A percentile compares a stretch with the other conserved stretches of the same genome.
phyloP scores from a whole-genome alignment of 176 grass and related monocot genomes.

The Alloteropsis semialata region DNA sequence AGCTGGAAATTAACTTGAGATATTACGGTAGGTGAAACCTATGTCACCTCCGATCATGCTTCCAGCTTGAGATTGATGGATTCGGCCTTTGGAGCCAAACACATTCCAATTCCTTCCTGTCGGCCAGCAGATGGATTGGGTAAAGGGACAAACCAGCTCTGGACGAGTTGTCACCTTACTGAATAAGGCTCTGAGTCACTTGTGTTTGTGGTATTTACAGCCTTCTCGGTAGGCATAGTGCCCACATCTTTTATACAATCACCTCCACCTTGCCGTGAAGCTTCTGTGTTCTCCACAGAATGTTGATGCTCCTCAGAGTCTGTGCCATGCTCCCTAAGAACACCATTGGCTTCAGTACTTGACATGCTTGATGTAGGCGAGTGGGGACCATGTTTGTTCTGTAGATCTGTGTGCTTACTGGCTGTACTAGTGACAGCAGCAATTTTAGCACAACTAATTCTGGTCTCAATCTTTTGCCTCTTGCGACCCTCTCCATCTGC shows the following conservation, averaged over 20 bases:
- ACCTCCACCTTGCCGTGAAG: conserved; percentile 32
- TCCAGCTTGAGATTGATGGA: conserved; percentile 18
- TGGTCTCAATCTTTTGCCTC: conserved; percentile 66
- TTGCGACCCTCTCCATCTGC: conserved; percentile 40
- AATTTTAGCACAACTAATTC: conserved; percentile 56
- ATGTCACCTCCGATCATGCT: conserved; percentile 36
- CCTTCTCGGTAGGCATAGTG: conserved; percentile 53
- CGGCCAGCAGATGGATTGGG: background rate
- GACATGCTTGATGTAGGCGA: conserved; percentile 23
- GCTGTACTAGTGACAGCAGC: conserved; percentile 19
- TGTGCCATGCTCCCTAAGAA: conserved; percentile 31
- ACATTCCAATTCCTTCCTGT: conserved; percentile 8
- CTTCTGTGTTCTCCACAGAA: conserved; percentile 38
- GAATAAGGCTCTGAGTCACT: conserved; percentile 73
- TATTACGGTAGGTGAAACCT: conserved; percentile 45
- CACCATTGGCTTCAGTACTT: conserved; percentile 49
- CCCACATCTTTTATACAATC: conserved; percentile 41
- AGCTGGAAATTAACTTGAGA: conserved; percentile 43
- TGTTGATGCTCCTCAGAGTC: conserved; percentile 32
- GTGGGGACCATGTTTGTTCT: conserved; percentile 11
- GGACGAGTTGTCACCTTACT: conserved; percentile 59
- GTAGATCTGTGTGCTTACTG: conserved; percentile 30
- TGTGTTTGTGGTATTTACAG: conserved; percentile 48
- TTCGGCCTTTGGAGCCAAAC: conserved; percentile 10
- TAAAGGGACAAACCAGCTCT: conserved; percentile 4